Percentiles rank a stretch among this genome's conserved stretches.
Evolutionary conservation across 129 eudicot genomes (phyloP).

Genomic region (Saussurea involucrata): DNA sequence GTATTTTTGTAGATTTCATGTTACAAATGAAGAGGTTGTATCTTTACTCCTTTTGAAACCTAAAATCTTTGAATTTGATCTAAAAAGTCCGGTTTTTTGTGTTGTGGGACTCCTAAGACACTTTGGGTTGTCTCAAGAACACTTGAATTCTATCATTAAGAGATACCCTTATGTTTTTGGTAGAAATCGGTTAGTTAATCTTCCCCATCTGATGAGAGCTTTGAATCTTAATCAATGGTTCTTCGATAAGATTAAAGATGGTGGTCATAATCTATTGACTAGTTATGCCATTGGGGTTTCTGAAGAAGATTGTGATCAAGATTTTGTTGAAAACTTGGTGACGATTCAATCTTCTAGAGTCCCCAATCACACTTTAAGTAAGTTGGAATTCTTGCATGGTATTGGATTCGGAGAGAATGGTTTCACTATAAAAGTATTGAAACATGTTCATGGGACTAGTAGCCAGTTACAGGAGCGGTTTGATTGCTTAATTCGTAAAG

Average conservation of each 20-base stretch:
- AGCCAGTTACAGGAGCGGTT: slow-evolving; percentile 48
- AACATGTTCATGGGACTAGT: slow-evolving; percentile 37
- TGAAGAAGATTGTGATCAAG: slow-evolving; percentile 42
- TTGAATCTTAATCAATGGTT: slow-evolving; percentile 72
- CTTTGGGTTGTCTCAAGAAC: slow-evolving; percentile 39
- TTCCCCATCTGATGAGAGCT: slow-evolving; percentile 62
- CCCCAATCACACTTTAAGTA: slow-evolving; percentile 27
- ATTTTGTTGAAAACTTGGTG: slow-evolving; percentile 34
- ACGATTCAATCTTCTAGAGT: slow-evolving; percentile 35
- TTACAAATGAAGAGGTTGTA: slow-evolving; percentile 43
- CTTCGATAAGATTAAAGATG: slow-evolving; percentile 43
- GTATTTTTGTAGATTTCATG: slow-evolving; percentile 50
- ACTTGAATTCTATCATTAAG: slow-evolving; percentile 20
- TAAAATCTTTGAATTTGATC: slow-evolving; percentile 35
- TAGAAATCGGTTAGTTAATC: slow-evolving; percentile 50
- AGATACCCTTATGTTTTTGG: slow-evolving; percentile 63
- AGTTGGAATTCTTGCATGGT: slow-evolving; percentile 57
- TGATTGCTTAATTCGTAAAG: slow-evolving; percentile 46
- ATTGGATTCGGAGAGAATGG: slow-evolving; percentile 71
- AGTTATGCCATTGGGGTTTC: slow-evolving; percentile 30
- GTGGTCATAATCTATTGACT: slow-evolving; percentile 39
- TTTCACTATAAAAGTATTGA: slow-evolving; percentile 36
- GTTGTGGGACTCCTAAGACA: slow-evolving; percentile 49
- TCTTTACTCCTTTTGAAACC: slow-evolving; percentile 43
- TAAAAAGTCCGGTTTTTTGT: slow-evolving; percentile 39